Base-by-base conservation (phyloP, 345 rosid genomes). In the Rhodamnia rubescens region DNA sequence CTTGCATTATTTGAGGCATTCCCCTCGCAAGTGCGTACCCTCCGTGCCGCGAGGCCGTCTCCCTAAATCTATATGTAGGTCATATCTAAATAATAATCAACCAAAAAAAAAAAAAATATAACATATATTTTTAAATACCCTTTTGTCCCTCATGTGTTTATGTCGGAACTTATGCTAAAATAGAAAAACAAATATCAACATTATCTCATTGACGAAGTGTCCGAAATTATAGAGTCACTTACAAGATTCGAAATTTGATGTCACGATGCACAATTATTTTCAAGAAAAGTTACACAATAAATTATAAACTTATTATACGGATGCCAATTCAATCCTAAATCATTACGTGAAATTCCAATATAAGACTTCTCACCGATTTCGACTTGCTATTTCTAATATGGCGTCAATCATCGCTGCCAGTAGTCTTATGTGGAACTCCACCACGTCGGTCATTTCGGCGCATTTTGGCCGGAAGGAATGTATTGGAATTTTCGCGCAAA, bases 361-460 rank as follows among this genome's bases (percentile, higher is more conserved):
- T 5, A 69, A 6, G 18, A 8, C 13, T 20, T 24, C 2, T 6
- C 1, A 5, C 6, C 5, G 4, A 69, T 69, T 36, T 9, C 0
- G 3, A 0, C 1, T 1, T 3, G 7, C 18, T 18, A 36, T 69
- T 69, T 0, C 3, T 18, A 21, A 21, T 11, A 1, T 0, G 1
- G 47, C 2, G 5, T 1, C 5, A 36, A 5, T 24, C 5, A 56
- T 4, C 5, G 20, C 7, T 1, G 2, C n/a, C n/a, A n/a, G 8
- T 5, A 0, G 5, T 9, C n/a, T 5, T 40, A 64, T 6, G 1
- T 18, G 44, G 12, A 6, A 18, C 42, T 7, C 11, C 22, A 1
- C 22, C 4, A 0, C 12, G 0, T 18, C 5, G 0, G 0, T 3
- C 47, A 36, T 69, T 69, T 36, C 6, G 2, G 24, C 1, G 7